A percentile compares a stretch with the other conserved stretches of the same genome.
Evolutionary conservation across 768 basidiomycete species (phyloP).

Genomic region (Mycena venus): DNA sequence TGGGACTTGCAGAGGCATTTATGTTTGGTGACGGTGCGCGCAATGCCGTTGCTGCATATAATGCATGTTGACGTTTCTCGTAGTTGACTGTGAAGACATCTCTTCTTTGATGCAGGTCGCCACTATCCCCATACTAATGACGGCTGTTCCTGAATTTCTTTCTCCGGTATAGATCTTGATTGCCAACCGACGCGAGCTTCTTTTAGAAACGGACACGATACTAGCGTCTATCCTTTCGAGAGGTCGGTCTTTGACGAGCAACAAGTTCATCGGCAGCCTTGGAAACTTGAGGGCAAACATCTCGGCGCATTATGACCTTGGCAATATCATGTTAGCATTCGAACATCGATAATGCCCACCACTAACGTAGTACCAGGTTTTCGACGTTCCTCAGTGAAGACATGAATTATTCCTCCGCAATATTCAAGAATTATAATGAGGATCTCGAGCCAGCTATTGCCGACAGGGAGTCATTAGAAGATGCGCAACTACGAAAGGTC

Average conservation of each 20-base stretch:
- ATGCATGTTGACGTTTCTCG: neutral
- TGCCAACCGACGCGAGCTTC: constrained; percentile 25
- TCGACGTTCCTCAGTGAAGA: constrained; percentile 58
- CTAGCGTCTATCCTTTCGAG: constrained; percentile 24
- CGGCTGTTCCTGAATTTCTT: neutral
- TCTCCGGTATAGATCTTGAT: constrained; percentile 32
- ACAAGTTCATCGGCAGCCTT: constrained; percentile 61
- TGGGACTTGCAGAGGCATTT: constrained; percentile 31
- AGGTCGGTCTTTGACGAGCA: constrained; percentile 28
- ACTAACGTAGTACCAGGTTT: neutral
- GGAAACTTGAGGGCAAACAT: constrained; percentile 64
- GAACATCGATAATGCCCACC: constrained; percentile 28
- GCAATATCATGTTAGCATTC: constrained; percentile 70
- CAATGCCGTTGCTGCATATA: neutral
- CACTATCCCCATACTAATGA: neutral
- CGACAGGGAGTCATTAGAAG: constrained; percentile 32
- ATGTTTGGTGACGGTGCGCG: constrained; percentile 33
- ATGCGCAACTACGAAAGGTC: constrained; percentile 34
- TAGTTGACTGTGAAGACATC: constrained; percentile 32
- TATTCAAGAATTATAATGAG: constrained; percentile 50
- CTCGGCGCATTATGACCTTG: constrained; percentile 68
- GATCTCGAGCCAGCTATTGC: constrained; percentile 56
- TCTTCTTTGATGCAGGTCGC: constrained; percentile 32
- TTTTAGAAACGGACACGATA: constrained; percentile 8
- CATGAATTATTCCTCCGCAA: constrained; percentile 71